Evolutionary conservation across 768 basidiomycete species (phyloP).

Genomic region (Amanita rubescens): DNA sequence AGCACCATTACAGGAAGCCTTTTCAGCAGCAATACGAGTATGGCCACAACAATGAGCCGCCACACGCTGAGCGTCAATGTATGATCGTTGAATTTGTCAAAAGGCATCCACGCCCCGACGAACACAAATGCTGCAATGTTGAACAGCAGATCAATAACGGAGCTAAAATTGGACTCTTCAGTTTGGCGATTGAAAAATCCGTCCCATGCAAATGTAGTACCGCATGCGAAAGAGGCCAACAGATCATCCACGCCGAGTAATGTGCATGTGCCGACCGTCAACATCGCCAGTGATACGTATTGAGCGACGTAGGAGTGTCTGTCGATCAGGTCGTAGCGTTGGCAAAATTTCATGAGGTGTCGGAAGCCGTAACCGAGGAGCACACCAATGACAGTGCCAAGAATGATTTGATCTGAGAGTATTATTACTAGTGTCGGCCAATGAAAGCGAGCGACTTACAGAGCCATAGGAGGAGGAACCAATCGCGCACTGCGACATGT

Average conservation of each 20-base stretch:
- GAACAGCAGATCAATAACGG: slow-evolving; percentile 93
- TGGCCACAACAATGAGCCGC: slow-evolving; percentile 77
- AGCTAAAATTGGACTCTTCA: slow-evolving; percentile 91
- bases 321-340: slow-evolving; percentile 82
- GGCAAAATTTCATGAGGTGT: slow-evolving; percentile 89
- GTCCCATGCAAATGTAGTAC: slow-evolving; percentile 95
- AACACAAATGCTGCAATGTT: slow-evolving; percentile 94
- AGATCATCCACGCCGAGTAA: slow-evolving; percentile 91
- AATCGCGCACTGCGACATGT: slow-evolving; percentile 67
- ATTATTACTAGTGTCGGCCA: neutral
- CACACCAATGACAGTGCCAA: slow-evolving; percentile 71
- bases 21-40: slow-evolving; percentile 75
- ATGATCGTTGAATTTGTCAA: slow-evolving; percentile 63
- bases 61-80: slow-evolving; percentile 69
- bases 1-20: slow-evolving; percentile 80
- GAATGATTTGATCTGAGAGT: slow-evolving; percentile 62
- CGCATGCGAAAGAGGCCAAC: slow-evolving; percentile 90
- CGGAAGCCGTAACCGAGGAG: slow-evolving; percentile 73
- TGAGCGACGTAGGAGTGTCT: slow-evolving; percentile 93
- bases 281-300: slow-evolving; percentile 75
- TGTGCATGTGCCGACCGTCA: slow-evolving; percentile 78
- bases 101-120: slow-evolving; percentile 97
- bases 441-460: slow-evolving; percentile 42
- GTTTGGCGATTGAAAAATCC: slow-evolving; percentile 91
- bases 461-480: slow-evolving; percentile 84